Percentiles rank a stretch among this genome's conserved stretches.
Conservation (phyloP, 169 alveolate genomes). For the Plasmodium cynomolgi region DNA sequence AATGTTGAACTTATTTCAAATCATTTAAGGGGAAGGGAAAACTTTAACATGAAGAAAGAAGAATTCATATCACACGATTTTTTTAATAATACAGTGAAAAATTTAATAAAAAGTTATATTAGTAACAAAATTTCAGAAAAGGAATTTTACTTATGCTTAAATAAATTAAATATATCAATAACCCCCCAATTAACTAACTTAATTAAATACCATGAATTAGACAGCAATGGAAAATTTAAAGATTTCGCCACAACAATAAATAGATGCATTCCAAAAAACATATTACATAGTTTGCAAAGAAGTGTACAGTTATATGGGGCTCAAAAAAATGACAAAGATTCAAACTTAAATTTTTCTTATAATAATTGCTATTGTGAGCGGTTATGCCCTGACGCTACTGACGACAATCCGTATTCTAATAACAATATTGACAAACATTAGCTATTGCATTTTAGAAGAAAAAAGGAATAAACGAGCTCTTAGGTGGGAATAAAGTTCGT, state of each 20-base stretch:
- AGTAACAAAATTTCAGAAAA: slow-evolving; percentile 57
- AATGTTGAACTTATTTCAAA: slow-evolving; percentile 56
- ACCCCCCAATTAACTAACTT: slow-evolving; percentile 56
- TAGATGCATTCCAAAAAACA: slow-evolving; percentile 49
- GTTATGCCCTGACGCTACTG: not conserved
- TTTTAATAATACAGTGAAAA: slow-evolving; percentile 56
- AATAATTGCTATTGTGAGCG: slow-evolving; percentile 4
- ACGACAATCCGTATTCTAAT: not conserved
- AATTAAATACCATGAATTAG: slow-evolving; percentile 57
- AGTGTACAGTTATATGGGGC: not conserved
- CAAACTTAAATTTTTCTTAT: slow-evolving; percentile 40
- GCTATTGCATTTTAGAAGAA: not conserved
- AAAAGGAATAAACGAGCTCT: not conserved
- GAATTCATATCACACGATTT: slow-evolving; percentile 37
- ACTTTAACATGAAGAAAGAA: slow-evolving; percentile 20
- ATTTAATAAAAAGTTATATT: slow-evolving; percentile 61
- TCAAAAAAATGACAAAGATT: slow-evolving; percentile 7
- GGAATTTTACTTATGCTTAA: slow-evolving; percentile 41
- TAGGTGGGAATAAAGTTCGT: not conserved
- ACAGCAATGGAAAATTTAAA: slow-evolving; percentile 69
- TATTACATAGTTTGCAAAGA: slow-evolving; percentile 35
- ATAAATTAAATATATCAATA: slow-evolving; percentile 57
- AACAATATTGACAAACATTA: slow-evolving; percentile 5
- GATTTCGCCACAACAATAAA: slow-evolving; percentile 70
- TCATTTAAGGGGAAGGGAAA: slow-evolving; percentile 14